Conservation (phyloP, 805 yeast species). For the Saturnispora bothae region DNA sequence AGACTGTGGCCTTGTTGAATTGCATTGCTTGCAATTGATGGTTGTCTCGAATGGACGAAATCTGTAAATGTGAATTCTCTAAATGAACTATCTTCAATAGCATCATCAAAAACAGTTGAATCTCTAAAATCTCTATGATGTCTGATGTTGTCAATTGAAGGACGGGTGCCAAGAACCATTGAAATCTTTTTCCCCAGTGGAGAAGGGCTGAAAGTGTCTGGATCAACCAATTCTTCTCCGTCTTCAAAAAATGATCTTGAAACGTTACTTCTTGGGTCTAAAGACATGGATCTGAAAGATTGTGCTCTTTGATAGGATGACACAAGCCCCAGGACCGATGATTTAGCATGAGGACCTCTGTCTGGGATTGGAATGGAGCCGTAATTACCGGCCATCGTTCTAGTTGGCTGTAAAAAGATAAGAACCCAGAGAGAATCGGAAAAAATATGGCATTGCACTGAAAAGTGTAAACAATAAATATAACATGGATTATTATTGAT, state of each 20-base stretch:
- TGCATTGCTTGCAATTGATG: constrained; percentile 11
- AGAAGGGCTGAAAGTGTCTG: constrained; percentile 57
- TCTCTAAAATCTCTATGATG: constrained; percentile 1
- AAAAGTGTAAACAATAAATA: no score
- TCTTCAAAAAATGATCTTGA: constrained; percentile 54
- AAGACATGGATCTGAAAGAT: constrained; percentile 43
- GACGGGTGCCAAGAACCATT: constrained; percentile 30
- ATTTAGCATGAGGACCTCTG: constrained; percentile 8
- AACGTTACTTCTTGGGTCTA: constrained; percentile 46
- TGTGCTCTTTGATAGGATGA: constrained; percentile 73
- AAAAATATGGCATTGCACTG: no score
- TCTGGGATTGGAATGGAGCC: constrained; percentile 21
- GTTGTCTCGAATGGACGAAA: constrained; percentile 18
- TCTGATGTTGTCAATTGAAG: constrained; percentile 6
- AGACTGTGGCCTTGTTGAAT: constrained; percentile 11
- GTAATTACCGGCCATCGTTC: not conserved
- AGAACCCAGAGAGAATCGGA: no score
- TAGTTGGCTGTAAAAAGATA: not conserved
- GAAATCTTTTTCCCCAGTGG: constrained; percentile 55
- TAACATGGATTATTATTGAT: no score
- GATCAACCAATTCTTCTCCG: constrained; percentile 59
- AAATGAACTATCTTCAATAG: constrained; percentile 35
- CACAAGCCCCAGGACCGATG: constrained; percentile 55
- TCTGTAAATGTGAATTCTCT: constrained; percentile 24
- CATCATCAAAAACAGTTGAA: constrained; percentile 23